These are phyloP conservation scores for Ilex aquifolium DNA, from an alignment of 257 asterid genomes.

Conservation along the genomic window DNA sequence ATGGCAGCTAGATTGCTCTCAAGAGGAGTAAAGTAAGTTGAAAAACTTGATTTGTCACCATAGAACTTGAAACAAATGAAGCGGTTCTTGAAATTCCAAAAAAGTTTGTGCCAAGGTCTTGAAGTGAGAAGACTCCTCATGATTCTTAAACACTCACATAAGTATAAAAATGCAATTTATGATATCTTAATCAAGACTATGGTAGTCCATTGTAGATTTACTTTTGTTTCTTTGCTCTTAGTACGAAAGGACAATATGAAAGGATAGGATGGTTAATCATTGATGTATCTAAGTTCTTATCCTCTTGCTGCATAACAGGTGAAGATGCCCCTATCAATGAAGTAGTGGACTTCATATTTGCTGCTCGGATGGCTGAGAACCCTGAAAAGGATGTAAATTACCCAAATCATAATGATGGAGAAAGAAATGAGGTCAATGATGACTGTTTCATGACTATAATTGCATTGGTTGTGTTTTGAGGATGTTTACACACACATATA, in stretches of 20 bases:
- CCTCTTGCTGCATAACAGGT: conserved; percentile 40
- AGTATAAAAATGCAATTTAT: background rate
- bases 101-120: no score
- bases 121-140: no score
- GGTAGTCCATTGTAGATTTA: background rate
- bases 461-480: background rate
- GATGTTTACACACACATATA: background rate
- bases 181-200: background rate
- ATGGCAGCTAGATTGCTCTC: no score
- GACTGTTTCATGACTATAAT: background rate
- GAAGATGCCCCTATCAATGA: conserved; percentile 52
- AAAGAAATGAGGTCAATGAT: conserved; percentile 39
- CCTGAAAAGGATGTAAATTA: conserved; percentile 39
- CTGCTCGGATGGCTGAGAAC: conserved; percentile 71
- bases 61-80: no score
- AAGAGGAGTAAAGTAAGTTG: no score
- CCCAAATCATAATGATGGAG: conserved; percentile 29
- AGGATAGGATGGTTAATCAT: background rate
- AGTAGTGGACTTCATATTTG: conserved; percentile 73
- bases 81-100: no score
- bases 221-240: background rate
- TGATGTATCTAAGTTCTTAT: background rate
- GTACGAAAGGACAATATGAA: background rate
- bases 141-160: background rate
- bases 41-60: no score